phyloP scores from a whole-genome alignment of 306 rosid species.

The Casuarina cunninghamiana region DNA sequence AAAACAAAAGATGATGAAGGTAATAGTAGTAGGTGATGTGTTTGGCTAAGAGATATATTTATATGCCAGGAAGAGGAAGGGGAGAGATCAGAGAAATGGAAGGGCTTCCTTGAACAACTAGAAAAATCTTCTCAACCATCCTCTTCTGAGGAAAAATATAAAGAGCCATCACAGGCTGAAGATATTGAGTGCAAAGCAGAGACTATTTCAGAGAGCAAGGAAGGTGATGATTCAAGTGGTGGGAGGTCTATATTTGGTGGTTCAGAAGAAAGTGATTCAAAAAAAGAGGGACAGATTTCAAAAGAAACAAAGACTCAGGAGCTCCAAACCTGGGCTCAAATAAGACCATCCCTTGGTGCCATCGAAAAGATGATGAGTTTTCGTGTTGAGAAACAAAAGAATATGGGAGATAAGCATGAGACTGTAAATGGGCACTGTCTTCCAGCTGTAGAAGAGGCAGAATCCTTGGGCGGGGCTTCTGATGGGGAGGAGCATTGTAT shows the following conservation, averaged over 20 bases:
- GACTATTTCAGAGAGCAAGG: constrained; percentile 31
- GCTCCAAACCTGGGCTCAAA: constrained; percentile 62
- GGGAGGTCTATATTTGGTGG: constrained; percentile 35
- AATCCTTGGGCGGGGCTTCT: constrained; percentile 33
- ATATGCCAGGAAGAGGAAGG: constrained; percentile 83
- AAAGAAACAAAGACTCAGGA: constrained; percentile 45
- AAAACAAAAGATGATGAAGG: background rate
- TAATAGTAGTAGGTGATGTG: background rate
- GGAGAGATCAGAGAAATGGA: constrained; percentile 80
- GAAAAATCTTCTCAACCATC: constrained; percentile 37
- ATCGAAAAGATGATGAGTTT: constrained; percentile 64
- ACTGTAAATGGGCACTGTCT: constrained; percentile 33
- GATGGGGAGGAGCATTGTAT: constrained; percentile 35
- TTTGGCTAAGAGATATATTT: constrained; percentile 26
- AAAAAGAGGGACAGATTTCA: constrained; percentile 43
- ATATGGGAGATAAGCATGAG: constrained; percentile 37
- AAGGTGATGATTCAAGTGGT: constrained; percentile 40
- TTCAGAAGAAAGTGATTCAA: constrained; percentile 41
- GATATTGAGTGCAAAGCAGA: constrained; percentile 42
- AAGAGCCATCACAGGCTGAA: constrained; percentile 41
- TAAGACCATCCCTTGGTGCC: constrained; percentile 57
- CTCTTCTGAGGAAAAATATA: constrained; percentile 39
- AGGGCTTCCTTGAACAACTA: constrained; percentile 60
- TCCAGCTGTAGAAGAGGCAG: constrained; percentile 47
- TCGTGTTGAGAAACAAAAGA: constrained; percentile 49